These are phyloP conservation scores for Pichia inconspicua DNA, from an alignment of 1,139 yeast species.

Conservation along the genomic window DNA sequence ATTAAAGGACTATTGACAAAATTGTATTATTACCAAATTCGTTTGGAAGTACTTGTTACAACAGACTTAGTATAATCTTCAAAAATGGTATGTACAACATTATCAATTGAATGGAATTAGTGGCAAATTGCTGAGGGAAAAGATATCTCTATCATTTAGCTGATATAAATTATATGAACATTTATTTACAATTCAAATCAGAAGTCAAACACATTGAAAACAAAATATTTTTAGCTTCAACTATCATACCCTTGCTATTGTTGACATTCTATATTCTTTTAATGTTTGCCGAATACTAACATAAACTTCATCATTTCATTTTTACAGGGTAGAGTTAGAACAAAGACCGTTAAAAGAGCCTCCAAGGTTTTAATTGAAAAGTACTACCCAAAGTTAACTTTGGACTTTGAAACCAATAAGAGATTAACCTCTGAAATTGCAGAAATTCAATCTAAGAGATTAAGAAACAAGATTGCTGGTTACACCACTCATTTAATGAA, in stretches of 20 bases:
- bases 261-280: constrained; percentile 9
- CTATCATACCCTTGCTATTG: too few relatives aligned
- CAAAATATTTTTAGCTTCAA: too few relatives aligned
- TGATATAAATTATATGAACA: too few relatives aligned
- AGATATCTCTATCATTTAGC: too few relatives aligned
- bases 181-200: too few relatives aligned
- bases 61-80: constrained; percentile 14
- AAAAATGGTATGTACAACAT: constrained; percentile 28
- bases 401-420: constrained; percentile 99
- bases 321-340: constrained; percentile 90
- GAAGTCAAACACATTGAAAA: too few relatives aligned
- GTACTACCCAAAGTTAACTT: constrained; percentile 99
- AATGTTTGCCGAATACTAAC: not conserved
- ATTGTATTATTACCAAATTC: too few relatives aligned
- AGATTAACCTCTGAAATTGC: constrained; percentile 98
- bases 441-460: constrained; percentile 98
- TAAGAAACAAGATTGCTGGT: constrained; percentile 99
- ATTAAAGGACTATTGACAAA: not conserved
- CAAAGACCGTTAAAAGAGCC: constrained; percentile 99
- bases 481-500: constrained; percentile 99
- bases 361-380: constrained; percentile 99
- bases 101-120: not conserved
- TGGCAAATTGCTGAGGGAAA: not conserved
- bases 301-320: constrained; percentile 7
- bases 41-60: not conserved